Conservation (phyloP, 176 grass and related monocot species). For the Paspalum vaginatum region DNA sequence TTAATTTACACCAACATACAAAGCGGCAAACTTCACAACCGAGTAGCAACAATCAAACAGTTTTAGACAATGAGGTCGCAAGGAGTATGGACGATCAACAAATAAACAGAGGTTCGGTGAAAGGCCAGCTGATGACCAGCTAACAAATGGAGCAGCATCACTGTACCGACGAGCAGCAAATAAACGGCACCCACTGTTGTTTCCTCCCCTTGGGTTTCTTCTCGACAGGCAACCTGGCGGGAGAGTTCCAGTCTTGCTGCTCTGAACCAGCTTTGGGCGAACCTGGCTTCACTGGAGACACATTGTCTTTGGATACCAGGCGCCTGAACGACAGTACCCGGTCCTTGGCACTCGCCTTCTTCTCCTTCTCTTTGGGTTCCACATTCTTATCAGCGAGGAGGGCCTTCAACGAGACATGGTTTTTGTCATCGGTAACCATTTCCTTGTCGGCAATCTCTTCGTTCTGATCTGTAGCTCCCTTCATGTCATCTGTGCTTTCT, state of each 20-base stretch:
- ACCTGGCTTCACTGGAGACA: constrained; percentile 14
- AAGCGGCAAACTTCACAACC: not conserved
- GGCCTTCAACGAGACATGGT: constrained; percentile 52
- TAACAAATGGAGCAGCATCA: constrained; percentile 14
- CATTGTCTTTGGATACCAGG: constrained; percentile 23
- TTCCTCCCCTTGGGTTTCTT: constrained; percentile 55
- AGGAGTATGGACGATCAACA: not conserved
- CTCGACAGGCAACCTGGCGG: constrained; percentile 51
- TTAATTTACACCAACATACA: constrained; percentile 23
- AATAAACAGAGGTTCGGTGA: not conserved
- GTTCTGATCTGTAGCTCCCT: not conserved
- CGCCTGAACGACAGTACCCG: constrained; percentile 41
- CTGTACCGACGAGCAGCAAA: constrained; percentile 60
- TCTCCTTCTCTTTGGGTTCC: constrained; percentile 50
- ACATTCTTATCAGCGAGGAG: constrained; percentile 54
- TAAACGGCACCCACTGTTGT: constrained; percentile 66
- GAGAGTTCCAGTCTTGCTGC: constrained; percentile 68
- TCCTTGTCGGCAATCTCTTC: constrained; percentile 56
- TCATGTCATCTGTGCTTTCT: not conserved
- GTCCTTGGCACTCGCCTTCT: constrained; percentile 47
- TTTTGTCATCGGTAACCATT: constrained; percentile 42
- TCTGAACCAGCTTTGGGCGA: constrained; percentile 34
- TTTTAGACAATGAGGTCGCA: not conserved
- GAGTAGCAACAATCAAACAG: not conserved
- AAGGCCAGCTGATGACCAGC: not conserved